phyloP scores from a whole-genome alignment of 495 filamentous ascomycete genomes.

The Neurospora sp. region DNA sequence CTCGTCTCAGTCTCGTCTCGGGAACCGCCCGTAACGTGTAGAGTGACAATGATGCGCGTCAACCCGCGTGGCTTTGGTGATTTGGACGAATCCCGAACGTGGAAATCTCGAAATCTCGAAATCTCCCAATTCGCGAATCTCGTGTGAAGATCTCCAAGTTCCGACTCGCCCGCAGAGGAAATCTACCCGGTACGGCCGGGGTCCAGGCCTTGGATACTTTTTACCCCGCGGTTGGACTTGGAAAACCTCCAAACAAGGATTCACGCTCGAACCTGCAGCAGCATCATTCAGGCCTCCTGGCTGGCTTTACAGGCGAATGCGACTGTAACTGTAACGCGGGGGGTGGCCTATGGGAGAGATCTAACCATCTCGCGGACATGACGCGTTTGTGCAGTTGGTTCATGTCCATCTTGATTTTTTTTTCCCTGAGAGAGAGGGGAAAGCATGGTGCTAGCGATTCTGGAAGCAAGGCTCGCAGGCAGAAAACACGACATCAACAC shows the following conservation, averaged over 20 bases:
- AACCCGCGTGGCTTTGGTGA: background rate
- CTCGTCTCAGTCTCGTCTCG: background rate
- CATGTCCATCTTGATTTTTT: background rate
- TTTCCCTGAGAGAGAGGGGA: too few species aligned
- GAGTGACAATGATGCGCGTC: background rate
- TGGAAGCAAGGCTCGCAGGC: too few species aligned
- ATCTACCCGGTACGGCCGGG: background rate
- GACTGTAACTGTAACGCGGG: background rate
- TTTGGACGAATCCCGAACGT: background rate
- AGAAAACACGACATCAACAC: too few species aligned
- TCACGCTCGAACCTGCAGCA: background rate
- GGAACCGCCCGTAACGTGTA: background rate
- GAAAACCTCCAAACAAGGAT: background rate
- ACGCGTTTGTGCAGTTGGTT: background rate
- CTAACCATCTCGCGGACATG: background rate
- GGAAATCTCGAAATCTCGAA: background rate
- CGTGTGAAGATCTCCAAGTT: background rate
- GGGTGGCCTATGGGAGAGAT: background rate
- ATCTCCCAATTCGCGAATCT: background rate
- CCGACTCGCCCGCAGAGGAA: background rate
- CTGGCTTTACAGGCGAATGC: background rate
- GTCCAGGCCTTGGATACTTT: background rate
- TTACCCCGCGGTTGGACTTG: background rate
- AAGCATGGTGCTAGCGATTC: too few species aligned
- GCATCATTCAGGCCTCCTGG: background rate